A percentile compares a stretch with the other conserved stretches of the same genome.
These are phyloP conservation scores for Asterophora parasitica DNA, from an alignment of 768 basidiomycete genomes.

Conservation along the genomic window DNA sequence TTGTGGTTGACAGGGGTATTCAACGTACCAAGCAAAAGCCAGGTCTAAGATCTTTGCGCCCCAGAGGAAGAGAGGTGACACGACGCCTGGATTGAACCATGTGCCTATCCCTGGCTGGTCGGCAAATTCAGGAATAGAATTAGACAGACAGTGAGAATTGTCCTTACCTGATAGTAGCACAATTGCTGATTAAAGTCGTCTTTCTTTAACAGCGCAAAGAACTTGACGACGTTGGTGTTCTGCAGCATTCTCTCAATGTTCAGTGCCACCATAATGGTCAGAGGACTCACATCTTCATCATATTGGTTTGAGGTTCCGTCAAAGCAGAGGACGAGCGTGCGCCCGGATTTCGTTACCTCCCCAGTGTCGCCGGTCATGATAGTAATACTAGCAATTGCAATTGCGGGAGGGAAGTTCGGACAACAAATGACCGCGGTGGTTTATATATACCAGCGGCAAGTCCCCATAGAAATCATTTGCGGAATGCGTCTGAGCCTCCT, in stretches of 20 bases:
- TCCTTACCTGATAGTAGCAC: conserved; percentile 52
- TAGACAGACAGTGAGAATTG: not conserved
- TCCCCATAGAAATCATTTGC: not conserved
- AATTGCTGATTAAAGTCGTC: conserved; percentile 22
- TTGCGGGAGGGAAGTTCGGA: not conserved
- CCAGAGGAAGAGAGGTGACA: conserved; percentile 56
- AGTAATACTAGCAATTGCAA: too few relatives aligned
- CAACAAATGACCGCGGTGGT: not conserved
- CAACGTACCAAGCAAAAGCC: conserved; percentile 65
- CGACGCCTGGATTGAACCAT: conserved; percentile 58
- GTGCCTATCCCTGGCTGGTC: conserved; percentile 43
- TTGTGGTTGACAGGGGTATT: too few relatives aligned
- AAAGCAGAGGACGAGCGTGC: conserved; percentile 39
- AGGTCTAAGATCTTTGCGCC: conserved; percentile 58
- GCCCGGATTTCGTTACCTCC: conserved; percentile 11
- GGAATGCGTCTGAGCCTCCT: not conserved
- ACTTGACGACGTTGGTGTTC: conserved; percentile 29
- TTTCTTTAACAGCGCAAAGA: conserved; percentile 26
- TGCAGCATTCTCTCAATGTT: not conserved
- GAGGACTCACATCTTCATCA: conserved; percentile 29
- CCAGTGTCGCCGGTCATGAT: conserved; percentile 15
- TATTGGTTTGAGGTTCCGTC: conserved; percentile 53
- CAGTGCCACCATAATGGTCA: not conserved
- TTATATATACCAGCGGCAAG: conserved; percentile 7
- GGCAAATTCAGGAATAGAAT: conserved; percentile 25